Evolutionary conservation across 306 rosid species (phyloP).

Genomic region (Sicyos baderoa): DNA sequence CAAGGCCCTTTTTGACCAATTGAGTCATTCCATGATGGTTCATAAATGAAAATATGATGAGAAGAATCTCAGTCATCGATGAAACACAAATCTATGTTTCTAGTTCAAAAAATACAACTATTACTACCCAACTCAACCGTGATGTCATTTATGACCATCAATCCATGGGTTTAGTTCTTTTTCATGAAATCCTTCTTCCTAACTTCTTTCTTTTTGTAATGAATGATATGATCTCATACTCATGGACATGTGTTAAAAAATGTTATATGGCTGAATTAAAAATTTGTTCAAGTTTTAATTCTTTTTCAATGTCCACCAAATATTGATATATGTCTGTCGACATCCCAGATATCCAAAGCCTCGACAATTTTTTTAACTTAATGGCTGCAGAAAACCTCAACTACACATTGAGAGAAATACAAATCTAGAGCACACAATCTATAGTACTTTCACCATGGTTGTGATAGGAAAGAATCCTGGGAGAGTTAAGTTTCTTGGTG

Average conservation of each 20-base stretch:
- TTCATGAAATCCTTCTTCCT: neutral
- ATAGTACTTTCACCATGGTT: constrained; percentile 3
- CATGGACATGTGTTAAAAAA: neutral
- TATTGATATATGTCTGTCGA: neutral
- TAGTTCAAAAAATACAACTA: neutral
- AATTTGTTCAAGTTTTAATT: neutral
- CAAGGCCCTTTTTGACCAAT: no score
- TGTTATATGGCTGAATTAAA: neutral
- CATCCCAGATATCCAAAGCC: neutral
- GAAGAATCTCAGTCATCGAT: no score
- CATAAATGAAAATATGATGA: no score
- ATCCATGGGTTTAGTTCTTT: neutral
- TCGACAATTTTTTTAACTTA: neutral
- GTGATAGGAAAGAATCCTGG: neutral
- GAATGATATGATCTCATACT: neutral
- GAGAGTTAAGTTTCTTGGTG: neutral
- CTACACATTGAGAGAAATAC: neutral
- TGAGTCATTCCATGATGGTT: no score
- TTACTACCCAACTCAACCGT: neutral
- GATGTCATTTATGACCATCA: neutral
- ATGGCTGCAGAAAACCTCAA: neutral
- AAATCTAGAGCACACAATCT: neutral
- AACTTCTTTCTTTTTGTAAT: neutral
- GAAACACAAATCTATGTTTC: no score
- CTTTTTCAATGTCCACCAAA: neutral